phyloP scores from a whole-genome alignment of 2,329 filamentous ascomycete species.

The Penicillium sp. region DNA sequence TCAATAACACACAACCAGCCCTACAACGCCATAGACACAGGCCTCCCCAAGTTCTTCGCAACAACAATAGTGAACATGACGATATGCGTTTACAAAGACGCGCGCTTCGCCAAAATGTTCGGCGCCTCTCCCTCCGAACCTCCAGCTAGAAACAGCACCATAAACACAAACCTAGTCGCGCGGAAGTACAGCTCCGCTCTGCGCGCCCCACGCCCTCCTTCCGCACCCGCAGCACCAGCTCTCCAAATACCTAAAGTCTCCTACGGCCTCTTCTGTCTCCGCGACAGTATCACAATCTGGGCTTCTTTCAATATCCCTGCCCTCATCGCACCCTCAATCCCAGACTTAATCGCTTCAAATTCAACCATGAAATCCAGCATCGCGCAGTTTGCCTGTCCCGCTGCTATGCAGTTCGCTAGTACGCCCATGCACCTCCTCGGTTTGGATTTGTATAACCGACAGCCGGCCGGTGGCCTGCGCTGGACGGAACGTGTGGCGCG shows the following conservation, averaged over 20 bases:
- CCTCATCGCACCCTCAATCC: slow-evolving; percentile 68
- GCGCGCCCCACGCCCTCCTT: slow-evolving; percentile 4
- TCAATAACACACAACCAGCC: slow-evolving; percentile 60
- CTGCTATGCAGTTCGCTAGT: slow-evolving; percentile 71
- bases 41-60: slow-evolving; percentile 74
- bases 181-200: slow-evolving; percentile 6
- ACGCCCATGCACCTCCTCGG: slow-evolving; percentile 85
- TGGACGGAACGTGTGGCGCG: slow-evolving; percentile 62
- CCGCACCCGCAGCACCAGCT: slow-evolving; percentile 16
- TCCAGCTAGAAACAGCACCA: slow-evolving; percentile 2
- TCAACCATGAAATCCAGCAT: slow-evolving; percentile 53
- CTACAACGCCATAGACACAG: slow-evolving; percentile 63
- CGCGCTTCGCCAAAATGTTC: slow-evolving; percentile 78
- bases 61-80: slow-evolving; percentile 80
- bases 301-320: slow-evolving; percentile 88
- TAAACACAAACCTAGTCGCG: slow-evolving; percentile 1
- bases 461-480: slow-evolving; percentile 39
- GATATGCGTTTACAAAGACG: slow-evolving; percentile 86
- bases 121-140: slow-evolving; percentile 55
- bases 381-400: slow-evolving; percentile 79
- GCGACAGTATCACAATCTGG: slow-evolving; percentile 87
- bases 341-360: slow-evolving; percentile 48
- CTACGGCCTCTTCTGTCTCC: slow-evolving; percentile 73
- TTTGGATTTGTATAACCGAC: slow-evolving; percentile 79
- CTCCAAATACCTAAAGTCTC: slow-evolving; percentile 63